Evolutionary conservation across 495 filamentous ascomycete species (phyloP).

Genomic region (Neurospora pannonica): DNA sequence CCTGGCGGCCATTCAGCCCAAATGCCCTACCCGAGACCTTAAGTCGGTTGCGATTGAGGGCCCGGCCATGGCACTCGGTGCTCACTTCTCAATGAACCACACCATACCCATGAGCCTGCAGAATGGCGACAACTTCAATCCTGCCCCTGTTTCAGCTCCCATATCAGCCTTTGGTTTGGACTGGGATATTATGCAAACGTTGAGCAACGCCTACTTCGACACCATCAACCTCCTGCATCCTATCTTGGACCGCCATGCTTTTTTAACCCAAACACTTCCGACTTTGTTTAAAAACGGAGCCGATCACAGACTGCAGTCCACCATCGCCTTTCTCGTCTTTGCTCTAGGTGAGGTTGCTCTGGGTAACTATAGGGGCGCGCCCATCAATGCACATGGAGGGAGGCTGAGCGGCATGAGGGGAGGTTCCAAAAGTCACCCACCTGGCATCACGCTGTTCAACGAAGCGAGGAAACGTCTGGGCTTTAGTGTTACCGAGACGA

Average conservation of each 20-base stretch:
- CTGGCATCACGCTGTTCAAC: constrained; percentile 49
- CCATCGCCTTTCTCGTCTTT: constrained; percentile 47
- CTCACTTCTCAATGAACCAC: constrained; percentile 13
- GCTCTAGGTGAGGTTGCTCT: constrained; percentile 47
- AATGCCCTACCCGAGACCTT: constrained; percentile 22
- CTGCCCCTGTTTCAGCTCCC: neutral
- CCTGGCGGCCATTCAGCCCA: constrained; percentile 20
- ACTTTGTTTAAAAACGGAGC: constrained; percentile 40
- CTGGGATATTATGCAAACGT: constrained; percentile 39
- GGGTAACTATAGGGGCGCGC: constrained; percentile 34
- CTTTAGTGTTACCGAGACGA: constrained; percentile 44
- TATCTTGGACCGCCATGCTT: constrained; percentile 44
- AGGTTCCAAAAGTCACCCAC: constrained; percentile 37
- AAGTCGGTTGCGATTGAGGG: constrained; percentile 33
- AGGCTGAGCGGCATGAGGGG: constrained; percentile 44
- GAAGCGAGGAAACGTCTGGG: constrained; percentile 50
- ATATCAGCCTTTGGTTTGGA: constrained; percentile 20
- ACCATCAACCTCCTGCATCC: constrained; percentile 48
- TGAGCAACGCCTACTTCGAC: constrained; percentile 46
- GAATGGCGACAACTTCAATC: neutral
- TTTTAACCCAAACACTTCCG: constrained; percentile 37
- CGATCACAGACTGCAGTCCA: constrained; percentile 35
- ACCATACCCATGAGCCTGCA: constrained; percentile 6
- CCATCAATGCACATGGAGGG: constrained; percentile 34
- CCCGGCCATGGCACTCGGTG: constrained; percentile 35